Conservation (phyloP, 176 grass and related monocot genomes). For the Leersia perrieri region DNA sequence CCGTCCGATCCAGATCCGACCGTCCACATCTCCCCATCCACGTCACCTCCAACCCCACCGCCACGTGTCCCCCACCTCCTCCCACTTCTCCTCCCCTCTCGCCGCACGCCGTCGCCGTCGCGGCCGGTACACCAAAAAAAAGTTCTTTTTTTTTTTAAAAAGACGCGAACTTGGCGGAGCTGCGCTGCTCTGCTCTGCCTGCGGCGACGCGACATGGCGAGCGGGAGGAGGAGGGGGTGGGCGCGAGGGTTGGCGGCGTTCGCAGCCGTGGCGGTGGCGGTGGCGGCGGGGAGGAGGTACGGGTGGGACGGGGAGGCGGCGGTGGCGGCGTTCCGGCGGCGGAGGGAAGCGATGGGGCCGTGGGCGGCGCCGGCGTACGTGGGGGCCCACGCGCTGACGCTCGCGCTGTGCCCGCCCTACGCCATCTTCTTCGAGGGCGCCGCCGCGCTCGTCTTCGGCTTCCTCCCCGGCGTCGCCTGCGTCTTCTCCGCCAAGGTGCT, state of each 20-base stretch:
- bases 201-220: conserved; percentile 30
- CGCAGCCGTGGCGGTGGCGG: conserved; percentile 23
- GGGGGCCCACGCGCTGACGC: conserved; percentile 69
- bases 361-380: conserved; percentile 85
- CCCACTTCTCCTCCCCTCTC: neutral
- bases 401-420: conserved; percentile 80
- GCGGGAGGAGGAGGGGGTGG: conserved; percentile 17
- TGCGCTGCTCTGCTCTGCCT: no score
- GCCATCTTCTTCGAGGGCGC: conserved; percentile 92
- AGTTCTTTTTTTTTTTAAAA: no score
- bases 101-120: conserved; percentile 7
- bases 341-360: conserved; percentile 49
- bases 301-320: conserved; percentile 63
- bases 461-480: conserved; percentile 77
- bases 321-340: conserved; percentile 42
- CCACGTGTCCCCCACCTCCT: conserved; percentile 15
- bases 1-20: conserved; percentile 29
- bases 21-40: neutral
- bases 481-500: conserved; percentile 97
- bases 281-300: conserved; percentile 45
- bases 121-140: no score
- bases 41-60: neutral
- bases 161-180: no score
- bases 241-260: conserved; percentile 18
- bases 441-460: conserved; percentile 80